These are phyloP conservation scores for Paramecium pentaurelia DNA, from an alignment of 73 alveolate genomes.

Conservation along the genomic window DNA sequence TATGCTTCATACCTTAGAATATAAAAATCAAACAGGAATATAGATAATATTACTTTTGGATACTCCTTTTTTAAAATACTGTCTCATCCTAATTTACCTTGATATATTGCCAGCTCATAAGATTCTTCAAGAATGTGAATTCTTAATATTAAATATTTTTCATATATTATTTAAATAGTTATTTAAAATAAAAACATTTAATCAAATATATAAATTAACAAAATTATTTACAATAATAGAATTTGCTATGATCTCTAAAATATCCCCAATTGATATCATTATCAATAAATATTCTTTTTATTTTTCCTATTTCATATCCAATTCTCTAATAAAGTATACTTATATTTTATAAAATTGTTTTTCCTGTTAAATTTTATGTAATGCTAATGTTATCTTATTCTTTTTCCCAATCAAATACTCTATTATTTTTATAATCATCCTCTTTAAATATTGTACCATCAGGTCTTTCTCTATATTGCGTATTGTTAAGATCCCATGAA, in stretches of 20 bases:
- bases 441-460: not conserved
- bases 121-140: no score
- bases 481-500: not conserved
- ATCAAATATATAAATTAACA: no score
- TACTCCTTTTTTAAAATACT: no score
- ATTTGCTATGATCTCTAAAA: conserved; percentile 75
- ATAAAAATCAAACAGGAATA: no score
- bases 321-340: conserved; percentile 45
- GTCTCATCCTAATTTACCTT: no score
- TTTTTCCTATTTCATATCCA: conserved; percentile 72
- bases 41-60: no score
- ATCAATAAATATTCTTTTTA: conserved; percentile 71
- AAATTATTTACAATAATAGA: no score
- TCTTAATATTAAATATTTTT: no score
- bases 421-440: not conserved
- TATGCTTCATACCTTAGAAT: no score
- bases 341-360: not conserved
- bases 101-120: no score
- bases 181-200: no score
- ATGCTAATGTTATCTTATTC: not conserved
- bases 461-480: not conserved
- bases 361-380: not conserved
- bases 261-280: conserved; percentile 75
- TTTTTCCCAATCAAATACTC: conserved; percentile 2
- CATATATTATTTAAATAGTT: no score